Evolutionary conservation across 257 asterid species (phyloP).

Genomic region (Coffea canephora): DNA sequence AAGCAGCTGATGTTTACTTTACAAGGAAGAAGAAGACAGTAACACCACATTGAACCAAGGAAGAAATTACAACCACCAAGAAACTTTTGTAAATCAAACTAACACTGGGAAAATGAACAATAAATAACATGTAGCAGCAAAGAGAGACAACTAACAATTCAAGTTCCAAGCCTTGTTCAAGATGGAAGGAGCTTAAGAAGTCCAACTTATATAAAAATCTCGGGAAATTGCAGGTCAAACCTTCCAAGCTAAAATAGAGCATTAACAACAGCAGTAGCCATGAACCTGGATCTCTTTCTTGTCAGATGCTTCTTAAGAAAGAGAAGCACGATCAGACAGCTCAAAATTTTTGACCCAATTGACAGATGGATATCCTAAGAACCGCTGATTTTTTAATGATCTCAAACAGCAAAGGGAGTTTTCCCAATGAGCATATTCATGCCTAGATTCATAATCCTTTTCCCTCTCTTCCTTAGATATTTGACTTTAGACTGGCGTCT

Average conservation of each 20-base stretch:
- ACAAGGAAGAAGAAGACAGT: neutral
- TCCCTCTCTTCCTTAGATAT: neutral
- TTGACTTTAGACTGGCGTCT: neutral
- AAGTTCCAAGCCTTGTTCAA: slow-evolving; percentile 14
- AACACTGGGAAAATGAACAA: slow-evolving; percentile 22
- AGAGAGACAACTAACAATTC: slow-evolving; percentile 10
- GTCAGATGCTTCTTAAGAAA: slow-evolving; percentile 23
- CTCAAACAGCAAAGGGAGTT: neutral
- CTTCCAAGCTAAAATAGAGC: slow-evolving; percentile 22
- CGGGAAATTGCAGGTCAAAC: slow-evolving; percentile 39
- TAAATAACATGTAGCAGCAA: slow-evolving; percentile 29
- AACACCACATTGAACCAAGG: neutral
- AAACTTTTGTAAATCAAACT: neutral
- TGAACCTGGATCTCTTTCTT: slow-evolving; percentile 38
- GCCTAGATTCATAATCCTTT: neutral
- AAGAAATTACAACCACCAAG: neutral
- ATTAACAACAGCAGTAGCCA: slow-evolving; percentile 9
- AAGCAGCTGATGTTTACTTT: neutral
- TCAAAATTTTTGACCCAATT: slow-evolving; percentile 6
- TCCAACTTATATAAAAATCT: slow-evolving; percentile 27
- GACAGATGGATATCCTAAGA: slow-evolving; percentile 11
- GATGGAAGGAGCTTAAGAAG: neutral
- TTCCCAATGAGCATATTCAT: neutral
- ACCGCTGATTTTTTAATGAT: slow-evolving; percentile 9
- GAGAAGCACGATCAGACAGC: neutral